These are phyloP conservation scores for Pueraria montana DNA, from an alignment of 306 rosid genomes.

Conservation along the genomic window DNA sequence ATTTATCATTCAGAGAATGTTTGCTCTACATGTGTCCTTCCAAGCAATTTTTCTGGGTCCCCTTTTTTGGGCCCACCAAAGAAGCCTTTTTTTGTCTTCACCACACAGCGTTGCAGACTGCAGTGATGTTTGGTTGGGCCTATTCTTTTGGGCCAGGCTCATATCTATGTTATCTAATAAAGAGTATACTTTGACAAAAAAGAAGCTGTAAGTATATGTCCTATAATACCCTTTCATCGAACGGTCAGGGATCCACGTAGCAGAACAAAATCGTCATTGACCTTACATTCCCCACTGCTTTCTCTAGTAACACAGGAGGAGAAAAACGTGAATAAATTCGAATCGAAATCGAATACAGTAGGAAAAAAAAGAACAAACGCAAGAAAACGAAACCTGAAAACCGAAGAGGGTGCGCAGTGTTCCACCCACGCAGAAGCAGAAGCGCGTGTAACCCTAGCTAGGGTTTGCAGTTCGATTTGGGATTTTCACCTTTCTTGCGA, in stretches of 20 bases:
- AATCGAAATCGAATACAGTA: background rate
- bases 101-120: too few relatives aligned
- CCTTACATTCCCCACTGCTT: background rate
- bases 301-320: too few relatives aligned
- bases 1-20: too few relatives aligned
- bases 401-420: background rate
- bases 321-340: background rate
- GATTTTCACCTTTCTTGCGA: background rate
- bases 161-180: background rate
- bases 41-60: too few relatives aligned
- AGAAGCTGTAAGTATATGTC: background rate
- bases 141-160: background rate
- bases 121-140: background rate
- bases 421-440: constrained; percentile 3
- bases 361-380: background rate
- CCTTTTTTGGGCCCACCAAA: too few relatives aligned
- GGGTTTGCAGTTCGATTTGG: constrained; percentile 31
- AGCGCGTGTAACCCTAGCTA: constrained; percentile 46
- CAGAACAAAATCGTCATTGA: background rate
- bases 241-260: background rate
- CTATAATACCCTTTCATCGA: background rate
- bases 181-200: background rate
- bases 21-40: too few relatives aligned
- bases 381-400: too few relatives aligned
- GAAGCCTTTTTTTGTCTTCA: too few relatives aligned